Conservation (phyloP, 2,329 filamentous ascomycete genomes). For the Hymenoscyphus fraxineus region DNA sequence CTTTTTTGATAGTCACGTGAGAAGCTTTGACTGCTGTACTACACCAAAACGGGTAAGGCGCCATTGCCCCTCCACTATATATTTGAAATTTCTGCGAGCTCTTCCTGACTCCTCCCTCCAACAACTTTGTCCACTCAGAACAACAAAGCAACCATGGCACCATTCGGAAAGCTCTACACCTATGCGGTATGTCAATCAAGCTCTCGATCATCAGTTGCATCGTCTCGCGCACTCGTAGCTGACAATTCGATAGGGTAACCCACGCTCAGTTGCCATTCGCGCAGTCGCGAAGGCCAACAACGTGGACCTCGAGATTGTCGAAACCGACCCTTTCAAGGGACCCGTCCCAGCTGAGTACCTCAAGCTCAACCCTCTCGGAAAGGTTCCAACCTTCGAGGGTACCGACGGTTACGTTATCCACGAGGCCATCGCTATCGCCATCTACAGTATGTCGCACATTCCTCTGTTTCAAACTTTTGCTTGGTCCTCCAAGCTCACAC, state of each 20-base stretch:
- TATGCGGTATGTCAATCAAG: slow-evolving; percentile 56
- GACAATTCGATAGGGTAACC: slow-evolving; percentile 63
- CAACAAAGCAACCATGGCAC: slow-evolving; percentile 54
- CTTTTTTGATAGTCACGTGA: slow-evolving; percentile 8
- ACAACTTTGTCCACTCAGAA: not conserved
- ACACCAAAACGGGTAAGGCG: not conserved
- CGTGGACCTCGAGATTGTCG: slow-evolving; percentile 82
- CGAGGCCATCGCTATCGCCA: slow-evolving; percentile 90
- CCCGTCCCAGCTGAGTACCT: slow-evolving; percentile 68
- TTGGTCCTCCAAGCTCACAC: not conserved
- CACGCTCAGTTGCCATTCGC: slow-evolving; percentile 82
- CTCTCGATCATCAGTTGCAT: not conserved
- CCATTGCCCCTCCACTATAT: not conserved
- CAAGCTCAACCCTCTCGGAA: slow-evolving; percentile 81
- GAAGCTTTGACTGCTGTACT: not conserved
- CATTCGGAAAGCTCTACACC: slow-evolving; percentile 95
- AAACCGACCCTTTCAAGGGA: slow-evolving; percentile 62
- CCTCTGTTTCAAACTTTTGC: not conserved
- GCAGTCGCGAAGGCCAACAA: slow-evolving; percentile 97
- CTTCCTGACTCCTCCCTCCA: not conserved
- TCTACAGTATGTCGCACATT: slow-evolving; percentile 76
- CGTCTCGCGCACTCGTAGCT: slow-evolving; percentile 6
- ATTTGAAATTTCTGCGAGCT: not conserved
- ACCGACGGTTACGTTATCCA: slow-evolving; percentile 85
- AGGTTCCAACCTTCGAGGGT: slow-evolving; percentile 90